phyloP scores from a whole-genome alignment of 108 stramenopile genomes.

The Asterionellopsis glacialis region DNA sequence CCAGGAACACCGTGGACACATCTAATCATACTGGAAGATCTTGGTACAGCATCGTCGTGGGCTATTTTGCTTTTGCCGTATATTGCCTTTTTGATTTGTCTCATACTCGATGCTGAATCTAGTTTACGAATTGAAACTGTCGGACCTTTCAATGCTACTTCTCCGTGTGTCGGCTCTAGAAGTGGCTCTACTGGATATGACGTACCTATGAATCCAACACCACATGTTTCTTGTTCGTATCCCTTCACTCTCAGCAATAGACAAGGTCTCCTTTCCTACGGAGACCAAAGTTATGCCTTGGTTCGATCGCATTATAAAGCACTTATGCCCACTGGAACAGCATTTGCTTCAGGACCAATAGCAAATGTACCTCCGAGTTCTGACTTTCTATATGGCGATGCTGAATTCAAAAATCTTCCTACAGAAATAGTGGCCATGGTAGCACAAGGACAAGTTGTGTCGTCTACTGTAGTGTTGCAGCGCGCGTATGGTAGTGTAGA shows the following conservation, averaged over 20 bases:
- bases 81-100: constrained; percentile 42
- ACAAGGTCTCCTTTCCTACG: not conserved
- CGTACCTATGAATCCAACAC: not conserved
- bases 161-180: constrained; percentile 17
- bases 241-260: constrained; percentile 4
- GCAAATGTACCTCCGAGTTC: constrained; percentile 51
- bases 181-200: constrained; percentile 3
- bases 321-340: constrained; percentile 43
- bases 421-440: constrained; percentile 51
- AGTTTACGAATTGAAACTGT: constrained; percentile 25
- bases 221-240: constrained; percentile 26
- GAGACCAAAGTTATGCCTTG: constrained; percentile 7
- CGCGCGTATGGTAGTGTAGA: not conserved
- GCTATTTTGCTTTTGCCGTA: constrained; percentile 64
- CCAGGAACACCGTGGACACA: constrained; percentile 51
- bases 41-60: constrained; percentile 77
- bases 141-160: constrained; percentile 30
- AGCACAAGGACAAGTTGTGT: constrained; percentile 34
- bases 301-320: constrained; percentile 20
- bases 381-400: constrained; percentile 40
- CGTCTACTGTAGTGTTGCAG: constrained; percentile 47
- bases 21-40: constrained; percentile 66
- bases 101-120: constrained; percentile 42
- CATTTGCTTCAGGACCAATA: constrained; percentile 56
- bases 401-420: constrained; percentile 28